Conservation (phyloP, 108 stramenopile genomes). For the Heterococcus sp. region DNA sequence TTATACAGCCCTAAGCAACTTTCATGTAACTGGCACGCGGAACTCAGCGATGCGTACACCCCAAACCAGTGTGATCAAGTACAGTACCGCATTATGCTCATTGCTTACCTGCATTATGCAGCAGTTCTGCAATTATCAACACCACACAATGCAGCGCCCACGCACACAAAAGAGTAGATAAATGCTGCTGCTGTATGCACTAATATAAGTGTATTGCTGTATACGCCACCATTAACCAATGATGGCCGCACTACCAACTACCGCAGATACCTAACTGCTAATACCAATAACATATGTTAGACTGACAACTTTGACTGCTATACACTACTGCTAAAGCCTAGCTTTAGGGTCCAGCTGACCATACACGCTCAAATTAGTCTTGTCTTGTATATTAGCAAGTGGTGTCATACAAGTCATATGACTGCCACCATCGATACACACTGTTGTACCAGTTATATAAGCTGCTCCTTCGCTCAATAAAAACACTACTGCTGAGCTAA, state of each 20-base stretch:
- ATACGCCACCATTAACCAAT: too few relatives aligned
- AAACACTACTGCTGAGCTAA: constrained; percentile 1
- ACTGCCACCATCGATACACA: constrained; percentile 18
- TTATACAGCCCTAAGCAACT: too few relatives aligned
- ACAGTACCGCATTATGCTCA: too few relatives aligned
- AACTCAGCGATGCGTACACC: too few relatives aligned
- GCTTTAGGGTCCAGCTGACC: constrained; percentile 3
- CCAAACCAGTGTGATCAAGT: too few relatives aligned
- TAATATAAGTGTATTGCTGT: too few relatives aligned
- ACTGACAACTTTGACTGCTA: too few relatives aligned
- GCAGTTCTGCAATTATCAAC: too few relatives aligned
- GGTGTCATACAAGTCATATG: constrained; percentile 1
- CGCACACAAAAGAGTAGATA: not conserved
- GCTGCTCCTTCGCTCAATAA: constrained; percentile 7
- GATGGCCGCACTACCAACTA: too few relatives aligned
- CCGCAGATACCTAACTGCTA: not conserved
- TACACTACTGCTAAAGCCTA: not conserved
- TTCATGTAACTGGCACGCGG: too few relatives aligned
- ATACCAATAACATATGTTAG: not conserved
- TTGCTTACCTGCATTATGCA: too few relatives aligned
- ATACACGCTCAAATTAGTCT: not conserved
- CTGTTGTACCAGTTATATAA: constrained; percentile 10
- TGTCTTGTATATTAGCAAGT: constrained; percentile 1
- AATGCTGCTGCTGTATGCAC: not conserved
- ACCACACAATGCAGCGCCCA: too few relatives aligned